Conservation (phyloP, 176 grass and related monocot species). For the Oropetium thomaeum region DNA sequence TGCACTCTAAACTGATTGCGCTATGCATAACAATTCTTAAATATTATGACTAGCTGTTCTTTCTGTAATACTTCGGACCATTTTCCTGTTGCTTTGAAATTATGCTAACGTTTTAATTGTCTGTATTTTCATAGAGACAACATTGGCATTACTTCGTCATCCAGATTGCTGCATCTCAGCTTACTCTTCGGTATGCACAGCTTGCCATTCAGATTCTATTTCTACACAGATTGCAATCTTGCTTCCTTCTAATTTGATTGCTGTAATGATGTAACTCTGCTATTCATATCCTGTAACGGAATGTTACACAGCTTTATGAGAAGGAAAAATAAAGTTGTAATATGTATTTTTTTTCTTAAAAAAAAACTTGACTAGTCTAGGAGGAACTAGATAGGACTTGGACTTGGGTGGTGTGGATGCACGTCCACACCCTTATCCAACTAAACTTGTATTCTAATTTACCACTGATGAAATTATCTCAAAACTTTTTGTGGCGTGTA, state of each 20-base stretch:
- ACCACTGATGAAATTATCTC: not conserved
- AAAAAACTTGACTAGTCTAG: too few species aligned
- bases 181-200: conserved; percentile 74
- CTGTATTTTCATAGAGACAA: conserved; percentile 67
- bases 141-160: conserved; percentile 91
- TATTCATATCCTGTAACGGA: conserved; percentile 8
- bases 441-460: too few species aligned
- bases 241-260: conserved; percentile 8
- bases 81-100: conserved; percentile 7
- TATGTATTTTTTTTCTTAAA: not conserved
- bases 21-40: not conserved
- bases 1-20: not conserved
- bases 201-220: conserved; percentile 26
- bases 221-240: not conserved
- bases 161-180: conserved; percentile 98
- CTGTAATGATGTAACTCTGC: not conserved
- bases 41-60: not conserved
- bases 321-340: not conserved
- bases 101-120: not conserved
- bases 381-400: too few species aligned
- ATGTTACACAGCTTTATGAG: conserved; percentile 4
- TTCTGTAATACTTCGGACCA: not conserved
- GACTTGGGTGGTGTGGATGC: too few species aligned
- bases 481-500: not conserved
- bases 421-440: too few species aligned